Evolutionary conservation across 2,329 filamentous ascomycete genomes (phyloP), one percentile per base, ranked within the genome.

Genomic region (Fusarium pseudonygamai): DNA sequence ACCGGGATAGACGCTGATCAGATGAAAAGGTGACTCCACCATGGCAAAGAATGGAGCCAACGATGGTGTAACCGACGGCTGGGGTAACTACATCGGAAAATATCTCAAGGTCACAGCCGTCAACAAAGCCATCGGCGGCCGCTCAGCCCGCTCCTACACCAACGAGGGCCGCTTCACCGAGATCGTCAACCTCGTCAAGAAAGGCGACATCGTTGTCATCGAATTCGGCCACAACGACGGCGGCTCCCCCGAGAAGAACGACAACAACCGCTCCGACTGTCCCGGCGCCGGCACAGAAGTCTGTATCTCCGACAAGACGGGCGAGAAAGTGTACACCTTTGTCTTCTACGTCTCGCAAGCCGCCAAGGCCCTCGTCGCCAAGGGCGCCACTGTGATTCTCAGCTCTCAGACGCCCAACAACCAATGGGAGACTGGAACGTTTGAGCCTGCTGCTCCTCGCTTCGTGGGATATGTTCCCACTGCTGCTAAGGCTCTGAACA

Each of bases 201-300:
- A 84, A 3, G 90, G 89, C 37, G 91, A 93, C 80, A 91, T 89
- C 80, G 90, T 93, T 3, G 84, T 93, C 60, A 92, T 93, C 60
- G 91, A 93, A 75, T 92, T 93, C 75, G 91, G 92, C 0, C 91
- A 93, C 83, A 93, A 93, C 75, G 92, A 93, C 73, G 91, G 90
- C 28, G 90, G 91, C 4, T 86, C 86, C 0, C 82, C 90, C 5
- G 53, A 67, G 20, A 80, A 79, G 3, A 86, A 80, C 18, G 91
- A 93, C 79, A 92, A 92, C 74, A 88, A 88, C 2, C 86, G 90
- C 20, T 88, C 87, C 4, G 90, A 88, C 73, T 93, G 91, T 67
- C 81, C 80, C 5, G 89, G 89, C 6, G 81, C 84, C 0, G 88
- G 88, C 20, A 78, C 78, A 13, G 85, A 91, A 77, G 87, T 85